A percentile compares a stretch with the other conserved stretches of the same genome.
These are phyloP conservation scores for Onygena corvina DNA, from an alignment of 2,329 filamentous ascomycete species.

Conservation along the genomic window DNA sequence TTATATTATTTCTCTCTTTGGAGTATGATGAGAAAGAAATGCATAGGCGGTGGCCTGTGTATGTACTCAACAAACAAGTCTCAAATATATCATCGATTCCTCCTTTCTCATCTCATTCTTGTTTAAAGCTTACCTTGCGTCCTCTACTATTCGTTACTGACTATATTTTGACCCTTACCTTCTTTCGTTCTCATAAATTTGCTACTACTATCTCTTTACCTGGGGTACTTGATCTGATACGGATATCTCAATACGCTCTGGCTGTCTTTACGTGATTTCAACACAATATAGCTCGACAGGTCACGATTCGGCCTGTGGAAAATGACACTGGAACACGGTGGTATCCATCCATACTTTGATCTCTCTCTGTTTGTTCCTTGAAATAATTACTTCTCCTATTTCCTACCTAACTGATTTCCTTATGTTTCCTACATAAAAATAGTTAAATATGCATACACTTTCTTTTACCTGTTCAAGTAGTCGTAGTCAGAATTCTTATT, in stretches of 20 bases:
- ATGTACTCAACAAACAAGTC: neutral
- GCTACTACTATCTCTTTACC: neutral
- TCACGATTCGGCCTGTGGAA: no score
- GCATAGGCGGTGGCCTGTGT: neutral
- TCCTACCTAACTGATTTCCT: neutral
- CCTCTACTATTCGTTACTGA: slow-evolving; percentile 3
- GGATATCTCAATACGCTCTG: neutral
- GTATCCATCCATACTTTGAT: neutral
- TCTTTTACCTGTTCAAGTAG: neutral
- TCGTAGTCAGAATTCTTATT: no score
- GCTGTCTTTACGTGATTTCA: slow-evolving; percentile 2
- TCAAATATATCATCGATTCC: neutral
- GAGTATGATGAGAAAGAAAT: neutral
- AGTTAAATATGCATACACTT: neutral
- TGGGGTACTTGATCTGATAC: neutral
- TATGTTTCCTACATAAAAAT: slow-evolving; percentile 4
- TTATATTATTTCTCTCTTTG: slow-evolving; percentile 7
- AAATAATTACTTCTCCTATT: neutral
- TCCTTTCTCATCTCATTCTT: neutral
- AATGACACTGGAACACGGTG: no score
- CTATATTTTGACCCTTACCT: slow-evolving; percentile 2
- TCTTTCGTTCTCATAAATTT: neutral
- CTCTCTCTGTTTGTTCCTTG: neutral
- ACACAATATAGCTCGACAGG: no score
- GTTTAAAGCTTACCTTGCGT: neutral